Evolutionary conservation across 2,329 filamentous ascomycete species (phyloP).

Genomic region (Aureobasidium sp.): DNA sequence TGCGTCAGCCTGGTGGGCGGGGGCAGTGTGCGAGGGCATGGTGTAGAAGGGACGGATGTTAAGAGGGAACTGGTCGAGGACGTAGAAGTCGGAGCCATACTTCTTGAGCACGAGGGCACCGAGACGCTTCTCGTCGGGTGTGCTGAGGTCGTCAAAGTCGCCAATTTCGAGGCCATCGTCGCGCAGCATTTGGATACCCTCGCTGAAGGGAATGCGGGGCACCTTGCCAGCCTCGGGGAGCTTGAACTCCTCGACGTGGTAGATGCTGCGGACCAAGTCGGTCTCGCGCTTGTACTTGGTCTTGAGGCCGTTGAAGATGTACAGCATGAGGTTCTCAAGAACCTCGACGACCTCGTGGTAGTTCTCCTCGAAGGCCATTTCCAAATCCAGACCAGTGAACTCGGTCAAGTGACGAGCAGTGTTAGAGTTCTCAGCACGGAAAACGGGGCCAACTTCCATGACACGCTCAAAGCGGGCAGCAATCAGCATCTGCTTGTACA

Average conservation of each 20-base stretch:
- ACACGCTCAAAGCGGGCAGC: slow-evolving; percentile 69
- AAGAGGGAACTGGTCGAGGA: slow-evolving; percentile 93
- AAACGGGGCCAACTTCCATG: slow-evolving; percentile 71
- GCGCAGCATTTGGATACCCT: slow-evolving; percentile 68
- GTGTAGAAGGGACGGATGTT: slow-evolving; percentile 86
- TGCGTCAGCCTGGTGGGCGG: slow-evolving; percentile 31
- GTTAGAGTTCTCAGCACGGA: slow-evolving; percentile 79
- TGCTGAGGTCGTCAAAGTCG: slow-evolving; percentile 71
- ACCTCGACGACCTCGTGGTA: slow-evolving; percentile 68
- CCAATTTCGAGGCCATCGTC: slow-evolving; percentile 67
- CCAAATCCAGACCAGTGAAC: slow-evolving; percentile 81
- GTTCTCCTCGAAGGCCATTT: slow-evolving; percentile 76
- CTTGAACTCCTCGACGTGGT: slow-evolving; percentile 69
- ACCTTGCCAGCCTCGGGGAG: slow-evolving; percentile 67
- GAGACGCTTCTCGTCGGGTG: slow-evolving; percentile 79
- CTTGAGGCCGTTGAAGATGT: slow-evolving; percentile 69
- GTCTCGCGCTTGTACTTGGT: slow-evolving; percentile 62
- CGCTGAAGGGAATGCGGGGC: slow-evolving; percentile 66
- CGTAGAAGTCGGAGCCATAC: slow-evolving; percentile 92
- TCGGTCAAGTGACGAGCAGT: slow-evolving; percentile 80
- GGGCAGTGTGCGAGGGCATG: slow-evolving; percentile 62
- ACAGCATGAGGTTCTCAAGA: slow-evolving; percentile 64
- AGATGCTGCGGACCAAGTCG: slow-evolving; percentile 61
- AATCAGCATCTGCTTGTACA: slow-evolving; percentile 84
- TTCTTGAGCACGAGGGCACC: slow-evolving; percentile 79